Percentiles rank a stretch among this genome's conserved stretches.
Conservation (phyloP, 2,329 filamentous ascomycete genomes). For the Phialemonium atrogriseum region DNA sequence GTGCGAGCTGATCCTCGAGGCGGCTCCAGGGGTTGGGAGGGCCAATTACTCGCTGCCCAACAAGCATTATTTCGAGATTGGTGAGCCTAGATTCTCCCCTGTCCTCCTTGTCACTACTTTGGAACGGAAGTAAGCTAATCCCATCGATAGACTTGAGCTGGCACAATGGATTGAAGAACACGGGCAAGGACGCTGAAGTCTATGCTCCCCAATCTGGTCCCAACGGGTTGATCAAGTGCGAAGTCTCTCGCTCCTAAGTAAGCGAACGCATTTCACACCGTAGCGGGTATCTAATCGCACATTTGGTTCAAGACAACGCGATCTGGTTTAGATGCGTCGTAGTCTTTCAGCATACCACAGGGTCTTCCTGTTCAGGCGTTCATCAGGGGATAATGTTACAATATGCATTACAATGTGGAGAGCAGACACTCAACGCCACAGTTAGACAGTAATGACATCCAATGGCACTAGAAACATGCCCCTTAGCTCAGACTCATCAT, state of each 20-base stretch:
- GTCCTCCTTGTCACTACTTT: not conserved
- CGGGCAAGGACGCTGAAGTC: constrained; percentile 89
- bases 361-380: too few relatives aligned
- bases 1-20: constrained; percentile 75
- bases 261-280: not conserved
- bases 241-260: constrained; percentile 53
- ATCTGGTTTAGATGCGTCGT: too few relatives aligned
- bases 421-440: too few relatives aligned
- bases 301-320: too few relatives aligned
- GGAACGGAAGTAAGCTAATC: constrained; percentile 4
- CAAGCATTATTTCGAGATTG: constrained; percentile 98
- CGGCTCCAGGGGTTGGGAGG: constrained; percentile 59
- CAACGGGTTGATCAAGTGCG: constrained; percentile 93
- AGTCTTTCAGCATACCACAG: too few relatives aligned
- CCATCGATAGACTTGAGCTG: constrained; percentile 69
- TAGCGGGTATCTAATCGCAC: too few relatives aligned
- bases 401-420: too few relatives aligned
- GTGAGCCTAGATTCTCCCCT: constrained; percentile 38
- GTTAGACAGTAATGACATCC: too few relatives aligned
- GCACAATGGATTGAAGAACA: constrained; percentile 94
- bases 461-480: too few relatives aligned
- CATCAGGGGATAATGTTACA: too few relatives aligned
- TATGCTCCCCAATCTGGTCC: constrained; percentile 89
- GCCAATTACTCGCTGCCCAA: constrained; percentile 86
- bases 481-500: too few relatives aligned